Conservation (phyloP, 2,329 filamentous ascomycete species). For the Curvularia eragrostidis region DNA sequence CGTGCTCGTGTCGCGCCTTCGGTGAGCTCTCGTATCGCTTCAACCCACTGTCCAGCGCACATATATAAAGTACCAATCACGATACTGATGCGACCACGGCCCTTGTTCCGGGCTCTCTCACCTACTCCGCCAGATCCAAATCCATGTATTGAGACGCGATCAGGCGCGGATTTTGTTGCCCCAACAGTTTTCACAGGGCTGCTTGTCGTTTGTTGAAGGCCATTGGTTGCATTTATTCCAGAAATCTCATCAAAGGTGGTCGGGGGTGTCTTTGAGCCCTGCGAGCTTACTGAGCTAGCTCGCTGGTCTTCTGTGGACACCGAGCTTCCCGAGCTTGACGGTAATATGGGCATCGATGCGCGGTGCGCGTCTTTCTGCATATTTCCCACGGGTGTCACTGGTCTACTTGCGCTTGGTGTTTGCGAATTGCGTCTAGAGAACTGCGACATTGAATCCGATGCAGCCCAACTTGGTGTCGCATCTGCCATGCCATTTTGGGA, state of each 20-base stretch:
- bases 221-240: constrained; percentile 45
- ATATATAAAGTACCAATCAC: constrained; percentile 86
- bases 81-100: constrained; percentile 78
- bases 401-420: constrained; percentile 31
- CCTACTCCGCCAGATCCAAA: constrained; percentile 70
- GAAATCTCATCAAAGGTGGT: constrained; percentile 59
- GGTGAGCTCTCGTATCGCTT: constrained; percentile 81
- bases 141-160: constrained; percentile 69
- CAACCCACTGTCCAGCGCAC: constrained; percentile 86
- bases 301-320: constrained; percentile 36
- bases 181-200: constrained; percentile 44
- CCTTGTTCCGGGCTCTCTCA: constrained; percentile 80
- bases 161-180: constrained; percentile 63
- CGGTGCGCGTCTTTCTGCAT: constrained; percentile 69
- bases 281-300: constrained; percentile 34
- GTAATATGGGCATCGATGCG: constrained; percentile 80
- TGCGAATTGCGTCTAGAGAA: constrained; percentile 44
- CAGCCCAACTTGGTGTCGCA: constrained; percentile 40
- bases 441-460: constrained; percentile 33
- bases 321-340: constrained; percentile 44
- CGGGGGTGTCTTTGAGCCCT: constrained; percentile 44
- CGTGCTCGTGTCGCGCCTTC: constrained; percentile 81
- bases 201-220: constrained; percentile 50
- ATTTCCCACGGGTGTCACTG: constrained; percentile 43
- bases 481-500: constrained; percentile 39